Conservation (phyloP, 78 protist species). For the Dictyostelium firmibasis region DNA sequence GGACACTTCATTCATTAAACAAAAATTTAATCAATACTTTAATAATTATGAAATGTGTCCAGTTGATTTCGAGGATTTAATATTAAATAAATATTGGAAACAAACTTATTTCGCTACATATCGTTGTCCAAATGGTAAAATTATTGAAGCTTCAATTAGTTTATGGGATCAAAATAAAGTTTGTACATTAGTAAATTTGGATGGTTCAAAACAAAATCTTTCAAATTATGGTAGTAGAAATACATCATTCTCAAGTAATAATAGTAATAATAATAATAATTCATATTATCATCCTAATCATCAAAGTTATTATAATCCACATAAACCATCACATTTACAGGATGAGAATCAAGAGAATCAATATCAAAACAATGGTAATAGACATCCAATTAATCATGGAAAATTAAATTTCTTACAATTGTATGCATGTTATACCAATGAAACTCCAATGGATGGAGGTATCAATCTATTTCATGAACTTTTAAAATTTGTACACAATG, state of each 20-base stretch:
- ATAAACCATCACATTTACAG: not conserved
- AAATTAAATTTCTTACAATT: slow-evolving; percentile 36
- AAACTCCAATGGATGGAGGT: not conserved
- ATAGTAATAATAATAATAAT: not conserved
- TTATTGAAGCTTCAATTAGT: slow-evolving; percentile 42
- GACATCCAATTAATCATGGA: not conserved
- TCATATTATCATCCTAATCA: not conserved
- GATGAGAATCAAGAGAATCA: not conserved
- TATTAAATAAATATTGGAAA: slow-evolving; percentile 38
- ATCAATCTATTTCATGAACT: slow-evolving; percentile 34
- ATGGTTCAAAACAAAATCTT: not conserved
- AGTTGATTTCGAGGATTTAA: slow-evolving; percentile 51
- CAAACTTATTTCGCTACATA: slow-evolving; percentile 44
- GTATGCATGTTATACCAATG: slow-evolving; percentile 56
- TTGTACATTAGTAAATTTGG: slow-evolving; percentile 17
- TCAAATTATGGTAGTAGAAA: not conserved
- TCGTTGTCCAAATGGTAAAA: not conserved
- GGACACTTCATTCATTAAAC: slow-evolving; percentile 12
- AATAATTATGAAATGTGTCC: slow-evolving; percentile 57
- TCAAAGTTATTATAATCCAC: not conserved
- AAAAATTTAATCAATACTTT: not conserved
- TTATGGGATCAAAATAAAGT: slow-evolving; percentile 77
- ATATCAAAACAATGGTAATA: not conserved
- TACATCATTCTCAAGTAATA: not conserved
- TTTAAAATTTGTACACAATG: slow-evolving; percentile 51